A percentile compares a stretch with the other conserved stretches of the same genome.
phyloP scores from a whole-genome alignment of 176 grass and related monocot genomes.

The Elymus sibiricus region DNA sequence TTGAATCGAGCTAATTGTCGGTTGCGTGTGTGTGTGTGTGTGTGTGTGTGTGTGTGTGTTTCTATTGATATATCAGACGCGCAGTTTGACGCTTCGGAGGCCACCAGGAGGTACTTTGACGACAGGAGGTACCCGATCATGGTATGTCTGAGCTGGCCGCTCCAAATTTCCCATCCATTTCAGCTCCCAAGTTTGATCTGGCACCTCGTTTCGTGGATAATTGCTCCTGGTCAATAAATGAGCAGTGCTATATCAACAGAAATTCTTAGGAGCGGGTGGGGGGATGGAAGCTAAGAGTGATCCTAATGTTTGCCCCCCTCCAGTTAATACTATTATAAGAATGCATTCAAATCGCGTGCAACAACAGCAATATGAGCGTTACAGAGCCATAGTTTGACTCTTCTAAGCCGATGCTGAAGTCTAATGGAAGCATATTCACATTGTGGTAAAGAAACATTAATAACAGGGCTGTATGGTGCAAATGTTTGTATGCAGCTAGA shows the following conservation, averaged over 20 bases:
- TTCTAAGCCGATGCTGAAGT: background rate
- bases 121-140: slow-evolving; percentile 72
- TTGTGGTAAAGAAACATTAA: background rate
- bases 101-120: slow-evolving; percentile 70
- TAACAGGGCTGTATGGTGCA: background rate
- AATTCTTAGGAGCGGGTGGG: background rate
- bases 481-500: background rate
- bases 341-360: background rate
- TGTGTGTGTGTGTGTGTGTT: background rate
- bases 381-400: background rate
- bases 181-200: background rate
- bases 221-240: background rate
- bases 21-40: background rate
- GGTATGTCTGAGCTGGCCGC: slow-evolving; percentile 31
- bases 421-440: background rate
- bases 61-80: slow-evolving; percentile 24
- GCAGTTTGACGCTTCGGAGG: slow-evolving; percentile 70
- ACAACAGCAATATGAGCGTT: background rate
- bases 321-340: background rate
- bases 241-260: background rate
- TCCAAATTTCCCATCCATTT: slow-evolving; percentile 13
- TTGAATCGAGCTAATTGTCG: background rate
- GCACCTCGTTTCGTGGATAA: background rate
- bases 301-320: background rate
- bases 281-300: background rate